Evolutionary conservation across 139 green algal genomes (phyloP).

Genomic region (Limnomonas spitsbergensis): DNA sequence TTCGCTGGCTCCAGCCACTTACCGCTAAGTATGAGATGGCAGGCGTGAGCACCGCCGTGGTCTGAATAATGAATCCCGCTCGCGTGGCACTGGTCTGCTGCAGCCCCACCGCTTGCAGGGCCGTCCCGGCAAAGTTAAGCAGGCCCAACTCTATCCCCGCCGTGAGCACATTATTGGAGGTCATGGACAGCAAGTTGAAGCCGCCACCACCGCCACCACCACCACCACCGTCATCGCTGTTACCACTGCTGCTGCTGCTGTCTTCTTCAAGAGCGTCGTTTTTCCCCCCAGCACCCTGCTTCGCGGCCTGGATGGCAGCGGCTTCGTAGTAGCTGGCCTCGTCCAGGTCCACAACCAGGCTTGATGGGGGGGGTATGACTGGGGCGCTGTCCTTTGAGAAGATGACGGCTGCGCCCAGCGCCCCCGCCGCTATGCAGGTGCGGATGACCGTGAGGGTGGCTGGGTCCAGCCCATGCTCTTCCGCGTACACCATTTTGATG

Average conservation of each 20-base stretch:
- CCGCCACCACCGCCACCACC: neutral
- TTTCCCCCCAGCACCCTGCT: neutral
- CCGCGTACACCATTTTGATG: conserved; percentile 5
- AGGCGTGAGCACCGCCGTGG: conserved; percentile 48
- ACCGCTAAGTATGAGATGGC: conserved; percentile 42
- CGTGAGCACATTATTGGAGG: conserved; percentile 1
- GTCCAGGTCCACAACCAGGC: neutral
- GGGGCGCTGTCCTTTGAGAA: neutral
- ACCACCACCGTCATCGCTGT: too few relatives aligned
- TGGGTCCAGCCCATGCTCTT: conserved; percentile 13
- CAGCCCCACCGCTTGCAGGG: conserved; percentile 20
- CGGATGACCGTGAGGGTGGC: conserved; percentile 36
- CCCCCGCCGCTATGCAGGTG: conserved; percentile 14
- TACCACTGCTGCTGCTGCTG: neutral
- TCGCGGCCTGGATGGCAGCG: neutral
- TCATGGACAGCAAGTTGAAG: neutral
- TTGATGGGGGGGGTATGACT: too few relatives aligned
- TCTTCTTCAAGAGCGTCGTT: neutral
- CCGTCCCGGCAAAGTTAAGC: conserved; percentile 52
- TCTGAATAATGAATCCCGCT: conserved; percentile 55
- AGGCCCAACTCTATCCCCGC: conserved; percentile 29
- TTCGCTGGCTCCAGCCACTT: too few relatives aligned
- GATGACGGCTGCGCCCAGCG: neutral
- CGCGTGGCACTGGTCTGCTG: conserved; percentile 43
- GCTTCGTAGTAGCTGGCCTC: neutral